Evolutionary conservation across 768 basidiomycete genomes (phyloP), one percentile per base, ranked within the genome.

Genomic region (Leccinum uliginosum): DNA sequence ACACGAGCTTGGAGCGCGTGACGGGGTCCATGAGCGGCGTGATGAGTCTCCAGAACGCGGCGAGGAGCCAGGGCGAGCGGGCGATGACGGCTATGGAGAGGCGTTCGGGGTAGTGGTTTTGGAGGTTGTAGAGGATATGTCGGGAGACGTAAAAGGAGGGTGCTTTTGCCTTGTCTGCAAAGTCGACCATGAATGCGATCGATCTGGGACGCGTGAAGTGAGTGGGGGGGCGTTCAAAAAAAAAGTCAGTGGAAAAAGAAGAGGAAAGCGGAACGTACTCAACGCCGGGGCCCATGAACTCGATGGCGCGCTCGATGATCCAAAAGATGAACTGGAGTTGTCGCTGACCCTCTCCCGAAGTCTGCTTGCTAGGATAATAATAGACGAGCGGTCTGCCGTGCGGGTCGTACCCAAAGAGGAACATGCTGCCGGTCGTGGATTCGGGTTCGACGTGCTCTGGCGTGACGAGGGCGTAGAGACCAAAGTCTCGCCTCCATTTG

Each of bases 21-120:
- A 91, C 69, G 3, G 93, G 90, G 71, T 95, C 93, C 52, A 94
- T 82, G 66, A 93, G 86, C 1, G 91, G 89, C 61, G 75, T 81
- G 64, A 93, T 84, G 62, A 91, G 70, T 62, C 85, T 90, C 77
- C 83, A 87, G 73, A 93, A 92, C 1, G 82, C 77, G 54, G 81
- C 82, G 51, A 93, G 67, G 50, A 91, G 67, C 75, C 84, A 93
- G 3, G 92, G 92, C 17, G 93, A 79, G 63, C 93, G 89, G 57
- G 86, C 76, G 65, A 93, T 83, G 45, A 91, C 71, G 3, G 45
- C 45, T 7, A 17, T 15, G 14, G 21, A 12, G 23, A 46, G 45
- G 2, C 24, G 45, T 8, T 46, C 45, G 45, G 45, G 45, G 45
- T 46, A 46, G 14, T 46, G 45, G 23, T 21, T 23, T 23, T 46